These are phyloP conservation scores for Gracilaria caudata DNA, from an alignment of 23 red algal genomes.

Conservation along the genomic window DNA sequence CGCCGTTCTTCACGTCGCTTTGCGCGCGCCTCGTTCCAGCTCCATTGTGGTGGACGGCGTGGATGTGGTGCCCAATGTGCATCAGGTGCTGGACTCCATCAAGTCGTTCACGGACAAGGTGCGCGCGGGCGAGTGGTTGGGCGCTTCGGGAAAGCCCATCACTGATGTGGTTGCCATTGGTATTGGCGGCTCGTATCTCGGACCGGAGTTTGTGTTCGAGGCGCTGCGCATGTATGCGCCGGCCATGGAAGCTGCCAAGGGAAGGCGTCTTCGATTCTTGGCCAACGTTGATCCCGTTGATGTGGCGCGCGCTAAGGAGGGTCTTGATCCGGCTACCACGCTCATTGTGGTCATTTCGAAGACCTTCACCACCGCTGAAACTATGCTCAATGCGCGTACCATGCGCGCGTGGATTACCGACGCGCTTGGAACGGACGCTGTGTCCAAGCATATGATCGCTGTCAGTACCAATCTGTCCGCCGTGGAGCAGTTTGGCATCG, in stretches of 20 bases:
- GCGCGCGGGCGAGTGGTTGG: constrained; percentile 75
- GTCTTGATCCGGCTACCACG: constrained; percentile 88
- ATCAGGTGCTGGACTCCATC: constrained; percentile 80
- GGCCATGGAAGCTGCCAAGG: constrained; percentile 64
- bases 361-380: constrained; percentile 98
- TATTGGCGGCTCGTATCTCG: constrained; percentile 96
- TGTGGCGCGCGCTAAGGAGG: constrained; percentile 73
- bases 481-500: constrained; percentile 90
- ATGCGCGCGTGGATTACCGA: constrained; percentile 81
- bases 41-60: constrained; percentile 61
- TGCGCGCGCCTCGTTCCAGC: constrained; percentile 77
- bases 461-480: constrained; percentile 80
- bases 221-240: constrained; percentile 74
- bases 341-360: constrained; percentile 94
- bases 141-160: constrained; percentile 83
- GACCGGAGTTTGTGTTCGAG: constrained; percentile 97
- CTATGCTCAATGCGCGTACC: constrained; percentile 97
- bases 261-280: constrained; percentile 86
- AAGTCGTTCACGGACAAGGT: constrained; percentile 64
- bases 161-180: constrained; percentile 94
- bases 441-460: constrained; percentile 95
- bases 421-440: constrained; percentile 72
- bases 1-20: constrained; percentile 92
- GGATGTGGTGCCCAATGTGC: constrained; percentile 73
- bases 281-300: constrained; percentile 97